Conservation (phyloP, 2,329 filamentous ascomycete genomes). For the Fusarium protoensiforme region DNA sequence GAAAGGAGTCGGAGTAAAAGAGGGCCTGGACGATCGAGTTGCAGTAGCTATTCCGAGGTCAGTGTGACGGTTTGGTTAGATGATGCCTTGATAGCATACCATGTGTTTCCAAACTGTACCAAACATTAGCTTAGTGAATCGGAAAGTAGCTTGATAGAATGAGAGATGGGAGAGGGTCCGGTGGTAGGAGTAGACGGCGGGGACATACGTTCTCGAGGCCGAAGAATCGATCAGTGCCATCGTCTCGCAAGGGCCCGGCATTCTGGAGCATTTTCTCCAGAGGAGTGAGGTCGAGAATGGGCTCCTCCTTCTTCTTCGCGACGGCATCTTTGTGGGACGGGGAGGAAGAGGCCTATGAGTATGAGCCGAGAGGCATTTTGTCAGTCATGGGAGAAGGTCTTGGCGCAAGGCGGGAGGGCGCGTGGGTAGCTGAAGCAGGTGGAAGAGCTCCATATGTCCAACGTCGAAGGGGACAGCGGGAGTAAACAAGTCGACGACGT, state of each 20-base stretch:
- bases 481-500: conserved; percentile 48
- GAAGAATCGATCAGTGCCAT: conserved; percentile 98
- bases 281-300: conserved; percentile 69
- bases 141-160: background rate
- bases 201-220: conserved; percentile 93
- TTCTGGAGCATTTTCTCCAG: conserved; percentile 82
- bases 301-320: conserved; percentile 67
- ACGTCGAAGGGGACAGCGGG: conserved; percentile 5
- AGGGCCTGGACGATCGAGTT: conserved; percentile 98
- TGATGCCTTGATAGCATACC: conserved; percentile 66
- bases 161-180: background rate
- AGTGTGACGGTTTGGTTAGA: conserved; percentile 19
- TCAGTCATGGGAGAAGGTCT: conserved; percentile 43
- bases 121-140: conserved; percentile 44
- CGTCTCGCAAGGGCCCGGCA: conserved; percentile 81
- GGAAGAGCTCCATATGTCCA: conserved; percentile 21
- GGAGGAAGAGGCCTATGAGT: conserved; percentile 55
- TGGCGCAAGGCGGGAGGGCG: conserved; percentile 21
- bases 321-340: conserved; percentile 58
- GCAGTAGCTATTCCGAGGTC: conserved; percentile 77
- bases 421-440: conserved; percentile 30
- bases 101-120: conserved; percentile 92
- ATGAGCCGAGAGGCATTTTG: conserved; percentile 42
- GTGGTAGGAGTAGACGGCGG: conserved; percentile 6
- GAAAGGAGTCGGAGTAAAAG: conserved; percentile 94